Conservation (phyloP, 75 land plant genomes). For the Adiantum capillusveneris region DNA sequence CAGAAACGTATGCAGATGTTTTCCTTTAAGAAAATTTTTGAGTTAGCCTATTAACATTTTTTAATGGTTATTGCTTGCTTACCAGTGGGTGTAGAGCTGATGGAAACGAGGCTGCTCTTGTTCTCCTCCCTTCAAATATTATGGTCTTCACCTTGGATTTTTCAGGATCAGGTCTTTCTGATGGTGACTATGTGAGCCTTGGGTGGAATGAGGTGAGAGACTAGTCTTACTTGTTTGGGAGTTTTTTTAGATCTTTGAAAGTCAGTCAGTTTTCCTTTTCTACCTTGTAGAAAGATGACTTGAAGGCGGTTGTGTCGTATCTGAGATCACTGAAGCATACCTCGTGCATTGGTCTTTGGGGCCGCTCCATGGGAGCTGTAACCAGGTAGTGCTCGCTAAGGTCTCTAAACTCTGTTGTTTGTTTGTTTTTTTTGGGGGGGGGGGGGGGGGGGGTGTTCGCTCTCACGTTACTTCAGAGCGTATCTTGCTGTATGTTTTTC, state of each 20-base stretch:
- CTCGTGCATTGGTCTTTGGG: conserved; percentile 92
- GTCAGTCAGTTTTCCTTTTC: background rate
- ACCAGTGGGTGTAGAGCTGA: conserved; percentile 89
- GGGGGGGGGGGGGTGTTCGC: too few species aligned
- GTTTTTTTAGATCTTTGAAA: background rate
- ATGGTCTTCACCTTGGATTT: conserved; percentile 87
- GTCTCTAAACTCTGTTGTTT: conserved; percentile 4
- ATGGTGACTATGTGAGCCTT: conserved; percentile 87
- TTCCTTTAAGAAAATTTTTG: too few species aligned
- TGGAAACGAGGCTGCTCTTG: conserved; percentile 83
- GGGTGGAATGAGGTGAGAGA: conserved; percentile 83
- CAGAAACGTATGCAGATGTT: background rate
- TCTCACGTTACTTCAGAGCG: too few species aligned
- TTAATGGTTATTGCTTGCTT: too few species aligned
- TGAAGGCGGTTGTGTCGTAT: conserved; percentile 64
- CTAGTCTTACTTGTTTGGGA: background rate
- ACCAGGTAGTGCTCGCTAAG: conserved; percentile 50
- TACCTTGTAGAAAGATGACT: conserved; percentile 72
- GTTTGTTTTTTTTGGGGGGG: too few species aligned
- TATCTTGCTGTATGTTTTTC: too few species aligned
- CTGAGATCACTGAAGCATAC: conserved; percentile 59
- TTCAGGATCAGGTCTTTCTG: conserved; percentile 86
- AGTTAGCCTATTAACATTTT: too few species aligned
- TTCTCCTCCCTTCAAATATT: conserved; percentile 81
- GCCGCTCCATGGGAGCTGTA: conserved; percentile 98